Base-by-base conservation (phyloP, 1,139 yeast genomes). In the Candida sojae region DNA sequence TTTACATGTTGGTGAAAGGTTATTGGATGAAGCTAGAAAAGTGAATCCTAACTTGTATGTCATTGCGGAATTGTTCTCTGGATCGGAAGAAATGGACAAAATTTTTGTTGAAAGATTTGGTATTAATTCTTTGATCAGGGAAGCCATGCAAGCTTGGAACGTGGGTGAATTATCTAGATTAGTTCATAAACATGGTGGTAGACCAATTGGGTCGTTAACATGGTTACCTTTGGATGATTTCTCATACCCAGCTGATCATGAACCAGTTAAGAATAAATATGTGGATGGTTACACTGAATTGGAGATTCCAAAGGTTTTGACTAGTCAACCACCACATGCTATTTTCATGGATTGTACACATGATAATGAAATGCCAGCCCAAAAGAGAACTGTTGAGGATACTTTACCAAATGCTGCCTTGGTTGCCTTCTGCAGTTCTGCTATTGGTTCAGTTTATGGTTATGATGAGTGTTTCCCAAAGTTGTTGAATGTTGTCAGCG, bases 291-390 rank as follows among this genome's bases (percentile, higher is more conserved):
- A 60, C 45, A 61, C 74, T 3, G 89, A 85, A 61, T 68, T 86
- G 51, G 83, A 82, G 50, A 75, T 86, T 44, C 92, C 93, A 2
- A 79, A 77, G 55, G 75, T 83, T 11, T 76, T 89, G 46, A 76
- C 83, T 1, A 73, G 83, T 7, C 80, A 85, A 39, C 83, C 85
- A 11, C 96, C 96, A 3, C 98, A 91, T 67, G 97, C 98, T 0
- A 74, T 93, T 58, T 88, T 93, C 60, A 92, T 93, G 97, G 99
- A 93, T 64, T 92, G 97, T 61, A 92, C 98, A 3, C 99, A 93
- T 66, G 99, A 93, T 66, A 93, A 93, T 61, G 95, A 90, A 66
- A 86, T 84, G 35, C 96, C 98, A 2, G 79, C 78, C 39, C 96
- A 92, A 59, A 90, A 88, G 68, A 81, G 98, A 63, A 91, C 97